Evolutionary conservation across 176 grass and related monocot species (phyloP), one percentile per base, ranked within the genome.

Genomic region (Stipa capillata): DNA sequence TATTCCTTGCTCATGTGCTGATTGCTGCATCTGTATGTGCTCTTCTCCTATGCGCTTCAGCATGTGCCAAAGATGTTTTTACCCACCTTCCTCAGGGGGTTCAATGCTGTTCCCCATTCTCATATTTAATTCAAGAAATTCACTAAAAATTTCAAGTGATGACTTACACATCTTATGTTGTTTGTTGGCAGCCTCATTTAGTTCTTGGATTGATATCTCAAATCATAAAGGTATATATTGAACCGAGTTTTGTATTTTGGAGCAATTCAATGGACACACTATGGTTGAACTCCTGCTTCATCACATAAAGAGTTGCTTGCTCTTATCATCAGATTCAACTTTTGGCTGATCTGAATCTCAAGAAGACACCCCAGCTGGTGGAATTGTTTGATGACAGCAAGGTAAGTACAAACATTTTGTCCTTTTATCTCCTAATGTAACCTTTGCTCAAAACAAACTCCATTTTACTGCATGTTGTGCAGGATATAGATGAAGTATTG

Each of bases 191-290:
- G 95, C 95, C 89, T 71, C 92, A 98, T 93, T 87, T 98, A 89
- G 20, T 98, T 82, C 92, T 98, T 88, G 95, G 95, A 63, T 88
- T 98, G 79, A 98, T 98, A 87, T 98, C 95, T 56, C 92, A 98
- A 94, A 98, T 94, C 78, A 94, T 98, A 90, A 98, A 98, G 95
- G 95, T 98, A 89, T 37, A 51, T 33, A 36, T 23, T 49, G n/a
- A 25, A 63, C 43, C 52, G 40, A 43, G 28, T 36, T 82, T 36
- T 51, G 31, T n/a, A 48, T 42, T 77, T 72, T 63, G n/a, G 73
- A 2, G 17, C 47, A 66, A 59, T 87, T 77, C 40, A 74, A 50
- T 34, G 7, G 55, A 31, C 33, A 60, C 32, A 41, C 34, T 64
- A 62, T 76, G 3, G 3, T 54, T 76, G 66, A 45, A 75, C 12